Evolutionary conservation across 805 yeast species (phyloP), one percentile per base, ranked within the genome.

Genomic region (Candida hungchunana): DNA sequence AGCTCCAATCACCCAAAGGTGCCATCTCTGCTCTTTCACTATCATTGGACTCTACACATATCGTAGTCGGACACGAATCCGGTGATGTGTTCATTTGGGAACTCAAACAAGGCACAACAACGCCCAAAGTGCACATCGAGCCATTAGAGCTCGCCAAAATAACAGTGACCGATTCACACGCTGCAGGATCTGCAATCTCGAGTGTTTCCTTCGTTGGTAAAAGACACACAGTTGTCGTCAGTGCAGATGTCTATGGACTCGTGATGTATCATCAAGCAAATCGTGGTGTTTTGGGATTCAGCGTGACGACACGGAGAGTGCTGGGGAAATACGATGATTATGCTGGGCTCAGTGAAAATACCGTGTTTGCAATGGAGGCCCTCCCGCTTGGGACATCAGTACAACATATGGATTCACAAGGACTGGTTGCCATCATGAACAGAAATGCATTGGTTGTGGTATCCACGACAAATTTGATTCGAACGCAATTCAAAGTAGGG

Each of bases 41-140:
- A 11, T 80, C 93, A 0, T 61, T 73, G 6, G 96, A 89, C 53
- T 81, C 84, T 2, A 67, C 82, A 0, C 73, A 70, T 48, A 44
- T 87, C 3, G 86, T 82, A 0, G 81, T 78, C 0, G 95, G 95
- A 2, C 77, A 71, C 45, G 63, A 66, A 5, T 60, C 68, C 16
- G 97, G 97, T 0, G 66, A 64, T 36, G 68, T 89, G 3, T 61
- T 69, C 19, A 47, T 84, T 2, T 90, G 96, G 95, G 79, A 83
- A 43, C 47, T 81, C 18, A 54, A 56, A 27, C 53, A 54, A 27
- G 45, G 62, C 8, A 38, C 52, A 4, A 64, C 69, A 3, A 45
- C 48, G 14, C 50, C 49, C 7, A 29, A 58, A 7, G 46, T 56
- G 0, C 46, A 46, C 17, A 46, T 54, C 12, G 43, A 37, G 5